Conservation (phyloP, 192 early-diverging fungal genomes). For the Gryganskiella cystojenkinii region DNA sequence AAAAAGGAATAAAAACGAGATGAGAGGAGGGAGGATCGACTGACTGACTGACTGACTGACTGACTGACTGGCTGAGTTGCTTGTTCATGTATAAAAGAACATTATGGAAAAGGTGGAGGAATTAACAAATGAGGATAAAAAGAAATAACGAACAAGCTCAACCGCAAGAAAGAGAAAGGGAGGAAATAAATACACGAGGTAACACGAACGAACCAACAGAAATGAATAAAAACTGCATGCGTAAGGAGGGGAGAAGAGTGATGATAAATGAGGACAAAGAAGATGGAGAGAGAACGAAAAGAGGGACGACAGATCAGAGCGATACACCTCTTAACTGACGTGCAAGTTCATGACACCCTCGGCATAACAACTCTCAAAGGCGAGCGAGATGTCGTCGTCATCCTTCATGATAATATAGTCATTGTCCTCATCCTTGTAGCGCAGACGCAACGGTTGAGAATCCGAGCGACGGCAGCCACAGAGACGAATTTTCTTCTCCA, state of each 20-base stretch:
- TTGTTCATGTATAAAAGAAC: too few species aligned
- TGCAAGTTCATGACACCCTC: conserved; percentile 63
- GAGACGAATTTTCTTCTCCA: conserved; percentile 92
- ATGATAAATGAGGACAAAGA: neutral
- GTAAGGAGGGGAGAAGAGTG: neutral
- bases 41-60: too few species aligned
- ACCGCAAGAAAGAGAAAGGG: neutral
- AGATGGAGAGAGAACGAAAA: neutral
- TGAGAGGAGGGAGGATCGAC: too few species aligned
- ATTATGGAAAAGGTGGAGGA: too few species aligned
- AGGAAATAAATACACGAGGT: neutral
- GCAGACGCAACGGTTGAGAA: conserved; percentile 72
- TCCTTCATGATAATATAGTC: conserved; percentile 88
- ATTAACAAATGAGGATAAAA: neutral
- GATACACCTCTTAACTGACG: conserved; percentile 61
- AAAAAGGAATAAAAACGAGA: too few species aligned
- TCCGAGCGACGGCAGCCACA: conserved; percentile 72
- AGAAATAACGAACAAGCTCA: neutral
- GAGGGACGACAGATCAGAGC: too few species aligned
- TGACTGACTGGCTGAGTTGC: too few species aligned
- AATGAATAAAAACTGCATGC: neutral
- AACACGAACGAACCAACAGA: neutral
- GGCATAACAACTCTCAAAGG: conserved; percentile 77
- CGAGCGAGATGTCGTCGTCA: conserved; percentile 93
- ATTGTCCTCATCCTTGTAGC: conserved; percentile 95